Evolutionary conservation across 257 asterid species (phyloP).

Genomic region (Primulina eburnea): DNA sequence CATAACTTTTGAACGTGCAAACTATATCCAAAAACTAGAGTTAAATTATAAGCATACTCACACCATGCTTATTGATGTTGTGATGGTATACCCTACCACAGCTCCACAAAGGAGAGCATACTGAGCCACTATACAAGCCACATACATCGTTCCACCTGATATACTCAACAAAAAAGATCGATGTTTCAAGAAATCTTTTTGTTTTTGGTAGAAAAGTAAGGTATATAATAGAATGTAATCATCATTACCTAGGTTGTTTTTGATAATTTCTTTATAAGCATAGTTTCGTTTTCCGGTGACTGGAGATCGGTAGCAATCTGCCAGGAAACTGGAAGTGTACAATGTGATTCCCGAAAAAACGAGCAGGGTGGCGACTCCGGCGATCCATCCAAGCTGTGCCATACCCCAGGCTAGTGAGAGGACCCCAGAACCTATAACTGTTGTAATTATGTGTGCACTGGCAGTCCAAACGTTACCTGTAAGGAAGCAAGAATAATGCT

Average conservation of each 20-base stretch:
- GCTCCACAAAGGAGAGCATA: constrained; percentile 58
- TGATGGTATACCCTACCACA: constrained; percentile 63
- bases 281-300: constrained; percentile 55
- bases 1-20: neutral
- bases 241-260: constrained; percentile 47
- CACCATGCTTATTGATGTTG: constrained; percentile 76
- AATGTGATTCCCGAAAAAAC: constrained; percentile 51
- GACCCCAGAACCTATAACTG: constrained; percentile 71
- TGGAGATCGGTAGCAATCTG: constrained; percentile 62
- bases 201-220: neutral
- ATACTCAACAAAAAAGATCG: neutral
- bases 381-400: constrained; percentile 79
- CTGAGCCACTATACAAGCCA: constrained; percentile 58
- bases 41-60: constrained; percentile 27
- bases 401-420: constrained; percentile 73
- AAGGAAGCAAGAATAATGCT: constrained; percentile 10
- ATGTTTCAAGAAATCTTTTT: neutral
- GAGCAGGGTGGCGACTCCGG: constrained; percentile 46
- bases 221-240: too few relatives aligned
- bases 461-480: constrained; percentile 64
- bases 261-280: constrained; percentile 67
- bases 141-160: constrained; percentile 47
- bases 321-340: constrained; percentile 50
- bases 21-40: neutral
- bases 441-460: constrained; percentile 71